Base-by-base conservation (phyloP, 352 stramenopile species). In the Pythium insidiosum region DNA sequence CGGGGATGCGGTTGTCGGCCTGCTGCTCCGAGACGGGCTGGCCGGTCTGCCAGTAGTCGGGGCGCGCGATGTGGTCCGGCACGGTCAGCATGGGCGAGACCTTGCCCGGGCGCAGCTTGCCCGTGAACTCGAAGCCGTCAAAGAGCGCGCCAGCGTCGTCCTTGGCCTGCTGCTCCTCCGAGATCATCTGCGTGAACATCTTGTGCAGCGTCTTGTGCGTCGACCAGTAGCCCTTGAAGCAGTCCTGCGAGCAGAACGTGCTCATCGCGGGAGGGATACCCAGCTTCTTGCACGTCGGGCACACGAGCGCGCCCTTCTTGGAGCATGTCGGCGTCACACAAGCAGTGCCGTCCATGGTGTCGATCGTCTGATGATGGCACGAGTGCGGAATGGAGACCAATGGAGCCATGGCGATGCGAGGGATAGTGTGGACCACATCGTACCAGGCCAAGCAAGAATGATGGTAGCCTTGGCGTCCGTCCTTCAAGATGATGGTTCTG, bases 141-240 rank as follows among this genome's bases (percentile, higher is more conserved):
- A 90, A 86, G 11, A 28, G 35, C 25, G 54, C 33, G 25, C 58
- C 56, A 41, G 58, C 28, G 21, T 38, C 40, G 19, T 31, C 12
- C 28, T 52, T 47, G 66, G 61, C 37, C 43, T 67, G 40, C 29
- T 79, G 61, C 25, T 81, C 68, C 3, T 52, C 63, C 2, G 50
- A 46, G 43, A 82, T 61, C 38, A 88, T 86, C 53, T 96, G 64
- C 47, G 96, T 94, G 40, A 95, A 94, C 49, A 97, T 81, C 48
- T 92, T 94, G 79, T 99, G 96, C 36, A 98, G 73, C 57, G 79
- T 67, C 66, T 99, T 99, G 77, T 99, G 95, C 34, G 76, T 65
- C 15, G 63, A 59, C 79, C 96, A 99, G 67, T 97, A 95, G 24
- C 56, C 58, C 66, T 98, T 98, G 67, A 99, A 99, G 63, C 96